A percentile compares a stretch with the other conserved stretches of the same genome.
phyloP scores from a whole-genome alignment of 345 rosid genomes.

The Syzygium aqueum region DNA sequence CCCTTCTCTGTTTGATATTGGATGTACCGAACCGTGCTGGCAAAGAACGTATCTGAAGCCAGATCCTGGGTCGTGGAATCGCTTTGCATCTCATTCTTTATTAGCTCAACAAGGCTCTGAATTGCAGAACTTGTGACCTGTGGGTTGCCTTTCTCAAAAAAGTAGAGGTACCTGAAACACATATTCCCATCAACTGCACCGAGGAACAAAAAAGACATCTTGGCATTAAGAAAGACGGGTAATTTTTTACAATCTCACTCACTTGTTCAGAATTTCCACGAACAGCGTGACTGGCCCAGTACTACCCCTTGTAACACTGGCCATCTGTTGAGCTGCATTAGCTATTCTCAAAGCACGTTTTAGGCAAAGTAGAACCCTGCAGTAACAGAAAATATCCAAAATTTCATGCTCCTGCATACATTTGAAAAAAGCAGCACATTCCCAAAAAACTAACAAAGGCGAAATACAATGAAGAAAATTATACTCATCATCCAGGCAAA shows the following conservation, averaged over 20 bases:
- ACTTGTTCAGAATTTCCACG: conserved; percentile 89
- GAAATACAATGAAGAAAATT: neutral
- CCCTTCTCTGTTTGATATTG: conserved; percentile 78
- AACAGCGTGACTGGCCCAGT: conserved; percentile 71
- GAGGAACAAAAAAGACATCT: neutral
- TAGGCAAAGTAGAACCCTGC: conserved; percentile 76
- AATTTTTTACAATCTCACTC: neutral
- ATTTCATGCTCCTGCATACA: neutral
- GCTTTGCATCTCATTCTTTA: conserved; percentile 60
- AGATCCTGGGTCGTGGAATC: conserved; percentile 41
- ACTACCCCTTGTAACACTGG: conserved; percentile 61
- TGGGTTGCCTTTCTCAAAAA: conserved; percentile 71
- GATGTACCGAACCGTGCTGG: conserved; percentile 57
- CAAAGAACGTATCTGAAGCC: conserved; percentile 53
- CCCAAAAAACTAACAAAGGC: neutral
- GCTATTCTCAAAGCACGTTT: conserved; percentile 86
- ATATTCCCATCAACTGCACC: neutral
- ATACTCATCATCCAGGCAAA: neutral
- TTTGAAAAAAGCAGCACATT: neutral
- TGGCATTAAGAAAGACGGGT: neutral
- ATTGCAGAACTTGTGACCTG: conserved; percentile 52
- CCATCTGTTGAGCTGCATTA: conserved; percentile 89
- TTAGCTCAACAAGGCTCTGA: conserved; percentile 63
- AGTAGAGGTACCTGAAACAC: conserved; percentile 58
- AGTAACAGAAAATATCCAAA: neutral